Evolutionary conservation across 768 basidiomycete genomes (phyloP), one percentile per base, ranked within the genome.

Genomic region (Pulveroboletus sp.): DNA sequence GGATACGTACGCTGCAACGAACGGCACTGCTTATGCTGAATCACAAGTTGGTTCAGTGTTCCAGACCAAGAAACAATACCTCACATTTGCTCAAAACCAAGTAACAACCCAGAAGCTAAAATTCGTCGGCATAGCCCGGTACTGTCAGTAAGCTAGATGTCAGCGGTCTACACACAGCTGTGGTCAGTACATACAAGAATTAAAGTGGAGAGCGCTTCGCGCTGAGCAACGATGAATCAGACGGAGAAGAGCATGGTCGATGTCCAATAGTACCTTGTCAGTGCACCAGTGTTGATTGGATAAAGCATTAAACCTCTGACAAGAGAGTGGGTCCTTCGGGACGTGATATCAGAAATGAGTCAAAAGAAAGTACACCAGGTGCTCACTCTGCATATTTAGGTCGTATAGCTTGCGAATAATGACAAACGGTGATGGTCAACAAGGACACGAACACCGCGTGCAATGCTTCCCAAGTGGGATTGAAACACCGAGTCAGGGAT

Each of bases 1-100:
- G 39, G 32, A 38, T 3, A 68, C 79, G 45, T 59, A 82, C 80
- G 83, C 80, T 36, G 83, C 81, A 61, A 85, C 69, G 64, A 82
- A 74, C 15, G 83, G 83, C 44, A 80, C 77, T 0, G 76, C 79
- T 53, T 84, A 82, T n/a, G 83, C 81, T 82, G 47, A 27, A 41
- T 28, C 11, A 50, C 24, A 40, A 26, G 43, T 39, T 39, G 50
- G 40, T 46, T 43, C 35, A 37, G 27, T 11, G 54, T 14, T 24
- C 26, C 6, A 18, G 38, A 15, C 40, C 18, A 10, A 17, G n/a
- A 32, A 41, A 7, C 17, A 18, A 32, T 21, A 3, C 65, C 82
- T 55, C 59, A 84, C 84, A 57, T 70, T 86, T 87, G 63, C 78
- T 81, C 32, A 86, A 64, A 43, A 81, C 73, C 52, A 88, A 85